Evolutionary conservation across 1,284 basidiomycete species (phyloP), one percentile per base, ranked within the genome.

Genomic region (Cryptococcus neoformans): DNA sequence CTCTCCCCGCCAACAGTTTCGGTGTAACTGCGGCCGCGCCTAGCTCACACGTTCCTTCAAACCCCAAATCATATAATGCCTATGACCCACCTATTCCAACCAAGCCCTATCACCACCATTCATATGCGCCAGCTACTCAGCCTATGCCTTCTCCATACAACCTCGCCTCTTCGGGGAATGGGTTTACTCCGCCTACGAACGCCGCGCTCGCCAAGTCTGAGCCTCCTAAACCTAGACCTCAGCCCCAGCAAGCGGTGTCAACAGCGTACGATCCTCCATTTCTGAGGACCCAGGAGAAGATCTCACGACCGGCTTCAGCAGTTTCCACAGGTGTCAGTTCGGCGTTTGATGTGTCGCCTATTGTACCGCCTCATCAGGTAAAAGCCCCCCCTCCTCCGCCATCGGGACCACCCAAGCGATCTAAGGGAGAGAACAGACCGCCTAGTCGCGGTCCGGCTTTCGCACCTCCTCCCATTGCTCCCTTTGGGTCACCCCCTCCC

Each of bases 211-310:
- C 65, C 5, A 66, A 63, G 49, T 56, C 64, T 8, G 51, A 52
- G 51, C 28, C 40, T n/a, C 58, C 65, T 9, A 21, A 36, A 17
- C 8, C 40, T 6, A 51, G 49, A 36, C 57, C 57, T 14, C 54
- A 48, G 28, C 55, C 66, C 7, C 64, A 66, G 49, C 63, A 72
- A n/a, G 62, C 71, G 16, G 64, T 62, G 8, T 75, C 74, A 17
- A 75, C 67, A 35, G 75, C 75, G 6, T 77, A 75, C 49, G 75
- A 77, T 59, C 74, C 74, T 5, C 75, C 75, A 0, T 67, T 73
- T 54, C 57, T 72, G 35, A 54, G 62, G 41, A 67, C 69, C 2
- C 61, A 72, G 54, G 71, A 75, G 63, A 67, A 67, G 60, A 64
- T 68, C 41, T 56, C 68, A 39, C 51, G 74, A 45, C 56, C 68